Evolutionary conservation across 208 protist genomes (phyloP).

Genomic region (Trypanosomatidae sp.): DNA sequence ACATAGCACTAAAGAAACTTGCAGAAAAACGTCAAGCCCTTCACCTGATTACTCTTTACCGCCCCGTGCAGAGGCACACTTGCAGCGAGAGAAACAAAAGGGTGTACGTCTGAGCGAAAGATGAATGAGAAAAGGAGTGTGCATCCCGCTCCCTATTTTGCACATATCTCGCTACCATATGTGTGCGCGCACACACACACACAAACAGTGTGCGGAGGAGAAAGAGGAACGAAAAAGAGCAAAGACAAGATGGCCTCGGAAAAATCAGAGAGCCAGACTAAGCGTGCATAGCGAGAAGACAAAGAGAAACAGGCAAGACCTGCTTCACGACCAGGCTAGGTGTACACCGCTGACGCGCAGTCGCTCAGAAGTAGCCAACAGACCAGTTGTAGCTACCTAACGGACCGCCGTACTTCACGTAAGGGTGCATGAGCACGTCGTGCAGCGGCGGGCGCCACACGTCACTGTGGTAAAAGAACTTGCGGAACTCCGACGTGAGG

Average conservation of each 20-base stretch:
- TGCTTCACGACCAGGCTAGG: background rate
- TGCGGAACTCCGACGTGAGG: slow-evolving; percentile 87
- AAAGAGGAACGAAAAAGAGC: background rate
- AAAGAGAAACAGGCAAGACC: background rate
- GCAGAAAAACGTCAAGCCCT: background rate
- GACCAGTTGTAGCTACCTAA: slow-evolving; percentile 91
- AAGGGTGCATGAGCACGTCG: slow-evolving; percentile 89
- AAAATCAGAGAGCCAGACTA: background rate
- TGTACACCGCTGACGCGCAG: background rate
- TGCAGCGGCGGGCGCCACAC: slow-evolving; percentile 87
- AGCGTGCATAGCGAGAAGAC: background rate
- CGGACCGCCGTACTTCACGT: slow-evolving; percentile 81
- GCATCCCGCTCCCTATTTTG: background rate
- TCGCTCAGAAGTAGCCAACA: slow-evolving; percentile 80
- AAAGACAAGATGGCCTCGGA: background rate
- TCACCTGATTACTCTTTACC: background rate
- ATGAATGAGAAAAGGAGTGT: background rate
- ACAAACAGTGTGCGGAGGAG: background rate
- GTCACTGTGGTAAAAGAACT: slow-evolving; percentile 93
- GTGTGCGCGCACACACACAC: background rate
- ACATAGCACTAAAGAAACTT: background rate
- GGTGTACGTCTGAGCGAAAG: background rate
- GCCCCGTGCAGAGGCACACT: background rate
- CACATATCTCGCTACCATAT: background rate
- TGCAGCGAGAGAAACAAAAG: background rate